Conservation (phyloP, 768 basidiomycete species). For the Leccinum truebloodii region DNA sequence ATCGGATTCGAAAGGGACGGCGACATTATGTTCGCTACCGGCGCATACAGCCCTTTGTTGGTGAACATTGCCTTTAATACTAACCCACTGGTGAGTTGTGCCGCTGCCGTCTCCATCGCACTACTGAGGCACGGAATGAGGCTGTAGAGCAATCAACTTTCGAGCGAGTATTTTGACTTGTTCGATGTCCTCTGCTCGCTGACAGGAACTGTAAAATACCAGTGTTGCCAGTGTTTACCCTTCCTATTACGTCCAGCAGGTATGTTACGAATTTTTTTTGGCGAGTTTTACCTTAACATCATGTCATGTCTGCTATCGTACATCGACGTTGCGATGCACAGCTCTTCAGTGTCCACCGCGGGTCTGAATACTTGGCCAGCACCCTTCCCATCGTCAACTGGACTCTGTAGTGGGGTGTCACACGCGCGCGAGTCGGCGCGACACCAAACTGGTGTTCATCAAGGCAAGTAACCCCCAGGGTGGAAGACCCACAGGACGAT, state of each 20-base stretch:
- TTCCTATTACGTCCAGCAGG: conserved; percentile 49
- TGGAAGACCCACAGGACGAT: too few species aligned
- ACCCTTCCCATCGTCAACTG: conserved; percentile 50
- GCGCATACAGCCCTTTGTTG: conserved; percentile 69
- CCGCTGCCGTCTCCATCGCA: conserved; percentile 21
- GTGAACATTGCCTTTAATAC: conserved; percentile 42
- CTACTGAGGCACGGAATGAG: conserved; percentile 26
- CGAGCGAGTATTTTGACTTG: conserved; percentile 42
- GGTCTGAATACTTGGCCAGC: conserved; percentile 61
- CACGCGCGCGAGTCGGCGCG: conserved; percentile 14
- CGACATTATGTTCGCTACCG: conserved; percentile 60
- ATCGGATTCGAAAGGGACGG: conserved; percentile 60
- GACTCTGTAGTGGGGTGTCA: conserved; percentile 63
- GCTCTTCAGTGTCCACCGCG: conserved; percentile 63
- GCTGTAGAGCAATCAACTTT: conserved; percentile 49
- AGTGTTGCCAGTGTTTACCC: conserved; percentile 52
- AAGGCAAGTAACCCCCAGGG: conserved; percentile 41
- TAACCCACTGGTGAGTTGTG: conserved; percentile 46
- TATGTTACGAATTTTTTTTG: too few species aligned
- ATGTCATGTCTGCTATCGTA: not conserved
- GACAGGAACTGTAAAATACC: not conserved
- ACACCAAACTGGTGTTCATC: conserved; percentile 39
- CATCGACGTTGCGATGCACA: conserved; percentile 19
- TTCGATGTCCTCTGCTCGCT: not conserved
- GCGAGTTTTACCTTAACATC: too few species aligned